phyloP scores from a whole-genome alignment of 495 filamentous ascomycete species.

The Cercophora sp. region DNA sequence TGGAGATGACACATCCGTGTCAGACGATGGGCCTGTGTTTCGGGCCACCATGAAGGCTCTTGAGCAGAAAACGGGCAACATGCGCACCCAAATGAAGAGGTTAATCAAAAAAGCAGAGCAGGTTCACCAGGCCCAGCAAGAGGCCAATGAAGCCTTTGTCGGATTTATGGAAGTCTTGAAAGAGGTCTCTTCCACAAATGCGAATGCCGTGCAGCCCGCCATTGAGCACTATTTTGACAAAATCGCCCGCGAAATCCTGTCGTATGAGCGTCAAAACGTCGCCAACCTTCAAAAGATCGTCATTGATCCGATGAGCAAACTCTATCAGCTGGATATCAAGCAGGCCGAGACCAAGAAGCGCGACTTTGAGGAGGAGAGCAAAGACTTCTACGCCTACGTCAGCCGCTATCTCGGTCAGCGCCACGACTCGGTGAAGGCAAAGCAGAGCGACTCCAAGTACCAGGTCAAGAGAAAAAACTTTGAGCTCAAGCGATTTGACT shows the following conservation, averaged over 20 bases:
- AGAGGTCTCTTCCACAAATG: slow-evolving; percentile 86
- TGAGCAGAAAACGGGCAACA: slow-evolving; percentile 94
- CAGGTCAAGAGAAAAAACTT: slow-evolving; percentile 90
- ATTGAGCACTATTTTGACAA: slow-evolving; percentile 98
- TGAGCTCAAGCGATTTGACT: slow-evolving; percentile 96
- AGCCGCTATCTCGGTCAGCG: slow-evolving; percentile 91
- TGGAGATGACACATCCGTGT: slow-evolving; percentile 77
- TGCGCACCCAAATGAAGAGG: slow-evolving; percentile 91
- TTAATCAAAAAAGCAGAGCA: slow-evolving; percentile 87
- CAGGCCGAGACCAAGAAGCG: slow-evolving; percentile 95
- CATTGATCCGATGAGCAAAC: slow-evolving; percentile 85
- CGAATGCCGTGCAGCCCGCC: slow-evolving; percentile 90
- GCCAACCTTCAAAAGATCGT: slow-evolving; percentile 83
- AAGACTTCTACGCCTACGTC: slow-evolving; percentile 94
- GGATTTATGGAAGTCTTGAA: slow-evolving; percentile 83
- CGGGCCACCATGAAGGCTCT: slow-evolving; percentile 94
- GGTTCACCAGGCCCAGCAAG: slow-evolving; percentile 70
- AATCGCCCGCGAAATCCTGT: slow-evolving; percentile 84
- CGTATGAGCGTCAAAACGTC: slow-evolving; percentile 81
- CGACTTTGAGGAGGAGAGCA: slow-evolving; percentile 97
- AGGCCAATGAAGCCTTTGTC: slow-evolving; percentile 78
- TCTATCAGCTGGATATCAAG: slow-evolving; percentile 96
- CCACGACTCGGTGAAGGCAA: slow-evolving; percentile 93
- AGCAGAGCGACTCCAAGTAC: slow-evolving; percentile 97
- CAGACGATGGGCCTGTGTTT: slow-evolving; percentile 93